These are phyloP conservation scores for Ophiocordyceps sinensis DNA, from an alignment of 2,329 filamentous ascomycete species.

Conservation along the genomic window DNA sequence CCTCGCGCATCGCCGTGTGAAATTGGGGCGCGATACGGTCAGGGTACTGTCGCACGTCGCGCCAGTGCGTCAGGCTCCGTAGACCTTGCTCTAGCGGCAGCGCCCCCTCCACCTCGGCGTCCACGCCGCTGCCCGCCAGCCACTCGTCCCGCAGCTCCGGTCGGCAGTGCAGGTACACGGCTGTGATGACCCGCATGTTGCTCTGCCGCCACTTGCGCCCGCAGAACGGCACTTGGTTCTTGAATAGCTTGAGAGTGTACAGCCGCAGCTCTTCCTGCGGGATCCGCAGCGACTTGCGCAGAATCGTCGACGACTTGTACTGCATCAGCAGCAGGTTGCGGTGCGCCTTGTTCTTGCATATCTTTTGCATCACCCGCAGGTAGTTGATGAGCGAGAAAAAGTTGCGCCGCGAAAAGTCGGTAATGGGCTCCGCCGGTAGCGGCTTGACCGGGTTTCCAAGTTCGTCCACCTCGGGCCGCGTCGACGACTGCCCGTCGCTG, in stretches of 20 bases:
- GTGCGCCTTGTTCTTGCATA: constrained; percentile 91
- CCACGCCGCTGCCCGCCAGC: constrained; percentile 80
- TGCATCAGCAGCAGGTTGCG: constrained; percentile 85
- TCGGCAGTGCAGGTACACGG: constrained; percentile 84
- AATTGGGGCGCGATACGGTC: constrained; percentile 55
- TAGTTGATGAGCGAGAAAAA: constrained; percentile 95
- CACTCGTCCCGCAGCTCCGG: constrained; percentile 92
- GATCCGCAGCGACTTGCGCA: constrained; percentile 82
- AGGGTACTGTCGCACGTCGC: constrained; percentile 71
- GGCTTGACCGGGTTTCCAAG: constrained; percentile 65
- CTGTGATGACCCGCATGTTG: constrained; percentile 98
- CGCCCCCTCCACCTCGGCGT: constrained; percentile 86
- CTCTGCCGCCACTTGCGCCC: constrained; percentile 95
- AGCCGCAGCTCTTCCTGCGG: constrained; percentile 77
- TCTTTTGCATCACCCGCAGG: constrained; percentile 90
- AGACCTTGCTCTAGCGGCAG: constrained; percentile 85
- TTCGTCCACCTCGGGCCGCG: constrained; percentile 61
- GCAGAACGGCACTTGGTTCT: constrained; percentile 95
- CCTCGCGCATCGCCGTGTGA: constrained; percentile 47
- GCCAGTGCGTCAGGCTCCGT: constrained; percentile 84
- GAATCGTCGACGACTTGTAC: constrained; percentile 86
- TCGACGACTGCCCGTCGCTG: constrained; percentile 18
- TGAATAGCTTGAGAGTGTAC: constrained; percentile 96
- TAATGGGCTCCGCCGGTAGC: constrained; percentile 63
- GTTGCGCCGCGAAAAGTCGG: constrained; percentile 81